These are phyloP conservation scores for Leishmania amazonensis DNA, from an alignment of 208 protist genomes.

Conservation along the genomic window DNA sequence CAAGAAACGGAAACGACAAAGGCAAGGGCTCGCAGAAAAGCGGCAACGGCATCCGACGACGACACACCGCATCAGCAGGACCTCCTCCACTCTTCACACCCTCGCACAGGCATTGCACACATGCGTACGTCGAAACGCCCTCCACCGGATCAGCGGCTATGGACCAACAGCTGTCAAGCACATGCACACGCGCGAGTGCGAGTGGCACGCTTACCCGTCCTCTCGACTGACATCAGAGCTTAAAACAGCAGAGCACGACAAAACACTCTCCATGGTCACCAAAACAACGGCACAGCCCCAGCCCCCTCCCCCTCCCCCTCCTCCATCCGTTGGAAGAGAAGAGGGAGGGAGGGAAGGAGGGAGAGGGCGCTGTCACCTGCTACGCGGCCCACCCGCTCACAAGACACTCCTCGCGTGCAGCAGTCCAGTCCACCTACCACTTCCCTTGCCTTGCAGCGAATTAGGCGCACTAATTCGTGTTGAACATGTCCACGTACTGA, in stretches of 20 bases:
- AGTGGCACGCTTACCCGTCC: background rate
- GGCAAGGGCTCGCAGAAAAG: background rate
- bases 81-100: background rate
- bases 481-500: slow-evolving; percentile 89
- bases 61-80: background rate
- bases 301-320: too few species aligned
- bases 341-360: background rate
- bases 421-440: background rate
- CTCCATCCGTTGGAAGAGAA: background rate
- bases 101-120: background rate
- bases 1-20: background rate
- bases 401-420: background rate
- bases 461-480: slow-evolving; percentile 24
- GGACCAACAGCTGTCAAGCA: background rate
- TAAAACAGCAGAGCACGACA: background rate
- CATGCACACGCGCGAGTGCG: background rate
- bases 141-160: background rate
- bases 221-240: background rate
- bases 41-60: background rate
- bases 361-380: background rate
- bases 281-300: background rate
- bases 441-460: background rate
- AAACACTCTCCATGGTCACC: background rate
- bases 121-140: background rate
- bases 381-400: background rate